phyloP scores from a whole-genome alignment of 768 basidiomycete species.

The Boletellus ananiceps region DNA sequence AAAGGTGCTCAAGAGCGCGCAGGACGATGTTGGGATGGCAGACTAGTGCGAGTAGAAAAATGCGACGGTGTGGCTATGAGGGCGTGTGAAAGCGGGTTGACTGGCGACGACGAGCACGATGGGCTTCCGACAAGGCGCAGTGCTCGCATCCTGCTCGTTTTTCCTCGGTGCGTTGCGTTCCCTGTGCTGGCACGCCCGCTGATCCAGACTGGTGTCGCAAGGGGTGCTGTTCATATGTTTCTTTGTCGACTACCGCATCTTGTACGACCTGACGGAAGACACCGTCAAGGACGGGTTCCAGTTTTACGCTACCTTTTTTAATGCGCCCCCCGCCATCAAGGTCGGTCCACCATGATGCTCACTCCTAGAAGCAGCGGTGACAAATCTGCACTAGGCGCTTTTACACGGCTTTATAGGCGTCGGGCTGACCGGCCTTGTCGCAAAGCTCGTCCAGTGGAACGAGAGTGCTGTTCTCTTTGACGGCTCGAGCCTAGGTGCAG shows the following conservation, averaged over 20 bases:
- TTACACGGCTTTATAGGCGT: slow-evolving; percentile 82
- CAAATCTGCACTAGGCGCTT: slow-evolving; percentile 52
- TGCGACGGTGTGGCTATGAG: slow-evolving; percentile 16
- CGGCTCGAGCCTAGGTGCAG: slow-evolving; percentile 77
- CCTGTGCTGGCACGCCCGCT: slow-evolving; percentile 13
- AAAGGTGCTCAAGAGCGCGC: slow-evolving; percentile 38
- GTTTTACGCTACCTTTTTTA: slow-evolving; percentile 91
- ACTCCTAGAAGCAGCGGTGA: not conserved
- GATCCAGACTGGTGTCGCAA: slow-evolving; percentile 22
- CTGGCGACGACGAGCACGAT: slow-evolving; percentile 34
- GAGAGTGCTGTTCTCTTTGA: slow-evolving; percentile 96
- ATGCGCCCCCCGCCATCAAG: slow-evolving; percentile 91
- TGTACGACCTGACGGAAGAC: slow-evolving; percentile 68
- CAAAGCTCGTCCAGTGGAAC: slow-evolving; percentile 83
- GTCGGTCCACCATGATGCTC: slow-evolving; percentile 36
- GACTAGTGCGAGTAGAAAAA: slow-evolving; percentile 1
- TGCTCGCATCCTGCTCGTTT: slow-evolving; percentile 84
- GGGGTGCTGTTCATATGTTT: slow-evolving; percentile 82
- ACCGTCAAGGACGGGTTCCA: slow-evolving; percentile 72
- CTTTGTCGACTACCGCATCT: slow-evolving; percentile 81
- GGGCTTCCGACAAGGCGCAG: slow-evolving; percentile 89
- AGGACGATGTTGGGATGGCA: slow-evolving; percentile 7
- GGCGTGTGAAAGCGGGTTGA: slow-evolving; percentile 15
- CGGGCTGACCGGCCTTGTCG: slow-evolving; percentile 67
- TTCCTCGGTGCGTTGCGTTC: slow-evolving; percentile 65